phyloP scores from a whole-genome alignment of 441 rosid genomes.

The Lepidium campestre region DNA sequence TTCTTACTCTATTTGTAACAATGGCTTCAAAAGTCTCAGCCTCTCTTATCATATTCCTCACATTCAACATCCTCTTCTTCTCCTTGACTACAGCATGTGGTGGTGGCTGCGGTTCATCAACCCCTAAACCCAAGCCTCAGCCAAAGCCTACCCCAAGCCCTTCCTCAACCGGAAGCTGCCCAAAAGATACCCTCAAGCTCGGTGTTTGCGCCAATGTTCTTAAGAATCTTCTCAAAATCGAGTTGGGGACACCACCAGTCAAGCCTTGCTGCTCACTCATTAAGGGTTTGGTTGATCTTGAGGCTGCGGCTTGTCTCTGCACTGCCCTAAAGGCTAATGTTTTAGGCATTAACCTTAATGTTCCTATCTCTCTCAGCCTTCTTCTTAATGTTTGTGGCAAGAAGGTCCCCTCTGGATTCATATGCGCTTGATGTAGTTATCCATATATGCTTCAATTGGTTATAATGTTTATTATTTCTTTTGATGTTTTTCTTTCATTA shows the following conservation, averaged over 20 bases:
- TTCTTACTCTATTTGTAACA: background rate
- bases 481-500: background rate
- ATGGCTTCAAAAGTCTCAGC: conserved; percentile 27
- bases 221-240: conserved; percentile 30
- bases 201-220: conserved; percentile 46
- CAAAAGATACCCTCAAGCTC: conserved; percentile 45
- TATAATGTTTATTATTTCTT: background rate
- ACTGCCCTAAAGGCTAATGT: conserved; percentile 32
- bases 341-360: conserved; percentile 27
- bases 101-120: conserved; percentile 7
- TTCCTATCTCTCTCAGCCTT: conserved; percentile 36
- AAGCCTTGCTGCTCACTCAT: conserved; percentile 42
- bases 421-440: conserved; percentile 26
- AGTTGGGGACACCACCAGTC: conserved; percentile 38
- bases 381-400: conserved; percentile 35
- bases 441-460: background rate
- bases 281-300: conserved; percentile 39
- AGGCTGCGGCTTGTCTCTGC: conserved; percentile 49
- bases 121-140: conserved; percentile 10
- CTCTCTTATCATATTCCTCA: conserved; percentile 28
- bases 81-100: conserved; percentile 33
- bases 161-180: conserved; percentile 34
- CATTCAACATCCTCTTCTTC: conserved; percentile 35
- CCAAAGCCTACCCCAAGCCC: background rate
- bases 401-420: conserved; percentile 27